Base-by-base conservation (phyloP, 2,329 filamentous ascomycete genomes). In the Paradendryphiella salina region DNA sequence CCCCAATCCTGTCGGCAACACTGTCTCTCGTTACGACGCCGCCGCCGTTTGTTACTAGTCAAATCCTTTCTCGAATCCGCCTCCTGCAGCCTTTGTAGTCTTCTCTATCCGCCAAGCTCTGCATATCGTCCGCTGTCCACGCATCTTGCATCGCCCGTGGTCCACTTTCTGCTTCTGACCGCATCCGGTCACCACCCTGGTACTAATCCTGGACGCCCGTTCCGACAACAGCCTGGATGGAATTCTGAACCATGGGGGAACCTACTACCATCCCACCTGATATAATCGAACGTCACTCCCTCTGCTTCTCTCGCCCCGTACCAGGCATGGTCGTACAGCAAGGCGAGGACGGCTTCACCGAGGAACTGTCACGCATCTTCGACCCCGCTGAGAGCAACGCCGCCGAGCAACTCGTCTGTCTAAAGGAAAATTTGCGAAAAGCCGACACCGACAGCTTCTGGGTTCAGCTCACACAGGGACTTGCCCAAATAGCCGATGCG, bases 391-490 rank as follows among this genome's bases (percentile, higher is more conserved):
- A 88, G 66, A 85, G 76, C 70, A 81, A 82, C 66, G 84, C 84
- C 31, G 76, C 82, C 35, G 84, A 88, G 67, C 76, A 78, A 41
- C 70, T 88, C 41, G 77, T 86, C 20, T 70, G 75, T 21, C 75
- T 89, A 50, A 89, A 89, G 69, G 70, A 75, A 42, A 72, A 73
- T 14, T 72, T 89, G 14, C 76, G 78, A 42, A 73, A 73, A 15
- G 75, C 81, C 41, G 77, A 81, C 42, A 79, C 77, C 2, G 80
- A 85, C 52, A 76, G 80, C 41, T 88, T 89, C 71, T 89, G 85
- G 85, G 75, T 74, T 36, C 73, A 80, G 17, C 73, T 88, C 49
- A 83, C 87, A 73, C 81, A 86, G 64, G 84, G 83, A 35, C 76
- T 89, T 62, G 82, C 85, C 37, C 76, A 77, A 38, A 82, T 89